Conservation (phyloP, 2,329 filamentous ascomycete genomes). For the Fusarium heterosporum region DNA sequence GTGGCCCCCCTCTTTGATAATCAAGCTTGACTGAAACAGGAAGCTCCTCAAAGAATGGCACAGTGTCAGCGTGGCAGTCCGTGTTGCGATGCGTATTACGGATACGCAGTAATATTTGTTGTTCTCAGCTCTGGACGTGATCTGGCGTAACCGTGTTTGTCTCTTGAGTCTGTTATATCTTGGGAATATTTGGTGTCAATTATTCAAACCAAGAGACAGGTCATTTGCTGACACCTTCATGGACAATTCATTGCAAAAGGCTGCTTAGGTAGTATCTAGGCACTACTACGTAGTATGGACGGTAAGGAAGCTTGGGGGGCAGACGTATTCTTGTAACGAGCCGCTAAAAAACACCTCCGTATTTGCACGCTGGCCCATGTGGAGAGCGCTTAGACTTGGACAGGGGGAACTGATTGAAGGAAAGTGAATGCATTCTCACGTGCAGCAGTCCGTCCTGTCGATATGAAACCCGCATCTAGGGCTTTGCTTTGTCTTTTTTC, state of each 20-base stretch:
- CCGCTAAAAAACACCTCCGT: constrained; percentile 9
- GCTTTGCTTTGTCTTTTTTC: neutral
- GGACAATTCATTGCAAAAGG: neutral
- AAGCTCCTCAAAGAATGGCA: constrained; percentile 42
- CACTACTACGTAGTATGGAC: too few species aligned
- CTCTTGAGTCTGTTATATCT: constrained; percentile 19
- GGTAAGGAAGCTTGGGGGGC: too few species aligned
- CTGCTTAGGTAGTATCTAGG: too few species aligned
- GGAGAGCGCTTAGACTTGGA: constrained; percentile 37
- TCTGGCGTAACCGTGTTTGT: constrained; percentile 2
- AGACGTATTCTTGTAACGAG: constrained; percentile 20
- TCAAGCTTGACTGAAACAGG: constrained; percentile 42
- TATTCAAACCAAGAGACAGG: neutral
- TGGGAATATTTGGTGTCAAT: constrained; percentile 25
- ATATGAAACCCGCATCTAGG: neutral
- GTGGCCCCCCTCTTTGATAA: constrained; percentile 11
- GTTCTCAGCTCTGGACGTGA: neutral
- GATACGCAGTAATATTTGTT: neutral
- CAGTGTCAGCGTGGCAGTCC: constrained; percentile 35
- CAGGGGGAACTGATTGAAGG: constrained; percentile 9
- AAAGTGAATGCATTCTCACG: constrained; percentile 26
- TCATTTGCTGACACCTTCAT: neutral
- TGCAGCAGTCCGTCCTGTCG: constrained; percentile 9
- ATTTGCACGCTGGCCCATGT: constrained; percentile 27
- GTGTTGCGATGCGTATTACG: constrained; percentile 7